Conservation (phyloP, 257 asterid genomes). For the Thymus mandschuricus region DNA sequence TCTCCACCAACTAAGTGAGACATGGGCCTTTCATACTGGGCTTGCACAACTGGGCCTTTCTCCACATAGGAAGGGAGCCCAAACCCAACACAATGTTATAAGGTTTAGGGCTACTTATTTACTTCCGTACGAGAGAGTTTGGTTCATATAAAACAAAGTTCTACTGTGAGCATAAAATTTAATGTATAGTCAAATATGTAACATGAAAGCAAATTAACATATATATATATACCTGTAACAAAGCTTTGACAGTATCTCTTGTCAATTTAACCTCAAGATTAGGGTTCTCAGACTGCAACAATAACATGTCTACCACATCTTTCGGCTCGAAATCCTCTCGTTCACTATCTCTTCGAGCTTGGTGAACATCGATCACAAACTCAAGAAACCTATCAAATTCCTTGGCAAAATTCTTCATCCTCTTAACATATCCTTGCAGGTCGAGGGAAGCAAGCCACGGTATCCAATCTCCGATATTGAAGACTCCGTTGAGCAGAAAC, state of each 20-base stretch:
- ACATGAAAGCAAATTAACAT: too few relatives aligned
- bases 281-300: not conserved
- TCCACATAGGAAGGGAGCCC: too few relatives aligned
- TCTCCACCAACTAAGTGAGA: too few relatives aligned
- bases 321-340: not conserved
- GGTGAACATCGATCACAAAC: constrained; percentile 42
- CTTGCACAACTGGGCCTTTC: too few relatives aligned
- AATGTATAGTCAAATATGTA: too few relatives aligned
- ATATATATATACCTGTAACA: too few relatives aligned
- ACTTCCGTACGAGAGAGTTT: too few relatives aligned
- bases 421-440: constrained; percentile 42
- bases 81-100: too few relatives aligned
- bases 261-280: not conserved
- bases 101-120: too few relatives aligned
- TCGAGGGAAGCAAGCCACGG: constrained; percentile 49
- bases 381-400: constrained; percentile 36
- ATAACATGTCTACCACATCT: not conserved
- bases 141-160: too few relatives aligned
- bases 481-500: constrained; percentile 32
- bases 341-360: not conserved
- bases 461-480: constrained; percentile 49
- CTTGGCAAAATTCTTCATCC: constrained; percentile 11
- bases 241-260: not conserved
- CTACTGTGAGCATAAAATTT: too few relatives aligned
- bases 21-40: too few relatives aligned